Conservation (phyloP, 1,284 basidiomycete species). For the Leccinum cinnamomeum region DNA sequence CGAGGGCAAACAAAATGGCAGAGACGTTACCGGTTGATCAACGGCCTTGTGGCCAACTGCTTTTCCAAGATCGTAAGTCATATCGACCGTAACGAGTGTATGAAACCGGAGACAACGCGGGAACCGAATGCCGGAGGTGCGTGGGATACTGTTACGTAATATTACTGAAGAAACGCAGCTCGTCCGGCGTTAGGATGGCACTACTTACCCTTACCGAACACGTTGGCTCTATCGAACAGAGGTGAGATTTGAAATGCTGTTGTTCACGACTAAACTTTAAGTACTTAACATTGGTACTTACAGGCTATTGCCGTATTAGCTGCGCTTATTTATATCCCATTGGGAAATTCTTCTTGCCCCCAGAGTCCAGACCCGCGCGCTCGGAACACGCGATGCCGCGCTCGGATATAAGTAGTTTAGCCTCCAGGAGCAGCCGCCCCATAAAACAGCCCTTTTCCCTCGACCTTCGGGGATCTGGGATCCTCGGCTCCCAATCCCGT, state of each 20-base stretch:
- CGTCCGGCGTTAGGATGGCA: neutral
- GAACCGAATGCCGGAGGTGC: neutral
- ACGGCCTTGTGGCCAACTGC: constrained; percentile 25
- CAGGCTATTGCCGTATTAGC: neutral
- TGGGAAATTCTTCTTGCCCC: neutral
- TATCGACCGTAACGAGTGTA: neutral
- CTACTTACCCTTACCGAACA: neutral
- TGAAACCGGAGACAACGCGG: neutral
- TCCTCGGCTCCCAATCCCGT: neutral
- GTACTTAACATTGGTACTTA: neutral
- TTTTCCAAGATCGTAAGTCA: constrained; percentile 33
- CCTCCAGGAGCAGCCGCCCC: neutral
- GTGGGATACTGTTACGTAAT: neutral
- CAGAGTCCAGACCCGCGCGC: neutral
- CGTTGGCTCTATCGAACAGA: neutral
- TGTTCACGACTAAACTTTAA: neutral
- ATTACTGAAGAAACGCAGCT: too few relatives aligned
- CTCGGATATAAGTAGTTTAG: neutral
- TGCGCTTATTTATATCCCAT: neutral
- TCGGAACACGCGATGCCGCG: neutral
- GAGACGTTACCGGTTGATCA: constrained; percentile 25
- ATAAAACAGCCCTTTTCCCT: neutral
- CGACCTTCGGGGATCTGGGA: constrained; percentile 3
- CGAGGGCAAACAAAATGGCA: neutral
- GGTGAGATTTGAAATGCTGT: neutral